These are phyloP conservation scores for Rhizophora mangle DNA, from an alignment of 345 rosid genomes.

Conservation along the genomic window DNA sequence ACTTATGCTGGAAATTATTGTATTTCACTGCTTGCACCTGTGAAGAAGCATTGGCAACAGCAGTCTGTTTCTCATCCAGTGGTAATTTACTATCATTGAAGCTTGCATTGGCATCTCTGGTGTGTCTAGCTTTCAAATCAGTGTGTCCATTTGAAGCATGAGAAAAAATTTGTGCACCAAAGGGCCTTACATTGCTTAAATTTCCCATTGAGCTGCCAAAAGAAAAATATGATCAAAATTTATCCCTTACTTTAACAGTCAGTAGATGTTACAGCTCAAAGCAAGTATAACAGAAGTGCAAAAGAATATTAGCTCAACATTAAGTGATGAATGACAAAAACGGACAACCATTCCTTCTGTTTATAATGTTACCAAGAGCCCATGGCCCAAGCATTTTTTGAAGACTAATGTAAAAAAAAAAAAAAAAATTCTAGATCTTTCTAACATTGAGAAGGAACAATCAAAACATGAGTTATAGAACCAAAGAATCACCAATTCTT, in stretches of 20 bases:
- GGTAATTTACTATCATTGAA: constrained; percentile 31
- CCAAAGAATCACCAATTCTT: background rate
- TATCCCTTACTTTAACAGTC: background rate
- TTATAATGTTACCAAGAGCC: background rate
- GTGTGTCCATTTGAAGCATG: constrained; percentile 35
- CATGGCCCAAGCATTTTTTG: background rate
- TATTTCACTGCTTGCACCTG: constrained; percentile 37
- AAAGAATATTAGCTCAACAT: background rate
- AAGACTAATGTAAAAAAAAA: background rate
- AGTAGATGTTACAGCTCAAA: background rate
- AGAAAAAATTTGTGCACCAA: constrained; percentile 27
- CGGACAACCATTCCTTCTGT: background rate
- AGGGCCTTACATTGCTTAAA: constrained; percentile 36
- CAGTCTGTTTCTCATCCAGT: constrained; percentile 32
- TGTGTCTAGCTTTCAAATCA: constrained; percentile 30
- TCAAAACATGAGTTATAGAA: background rate
- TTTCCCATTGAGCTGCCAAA: constrained; percentile 40
- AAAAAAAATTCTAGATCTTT: background rate
- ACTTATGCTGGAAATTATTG: constrained; percentile 32
- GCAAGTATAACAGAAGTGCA: constrained; percentile 3
- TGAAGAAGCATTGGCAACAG: constrained; percentile 26
- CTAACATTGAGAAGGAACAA: background rate
- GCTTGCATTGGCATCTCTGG: constrained; percentile 27
- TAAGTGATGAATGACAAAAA: background rate
- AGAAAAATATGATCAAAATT: constrained; percentile 11